These are phyloP conservation scores for Ogataea neopini DNA, from an alignment of 805 yeast species.

Conservation along the genomic window DNA sequence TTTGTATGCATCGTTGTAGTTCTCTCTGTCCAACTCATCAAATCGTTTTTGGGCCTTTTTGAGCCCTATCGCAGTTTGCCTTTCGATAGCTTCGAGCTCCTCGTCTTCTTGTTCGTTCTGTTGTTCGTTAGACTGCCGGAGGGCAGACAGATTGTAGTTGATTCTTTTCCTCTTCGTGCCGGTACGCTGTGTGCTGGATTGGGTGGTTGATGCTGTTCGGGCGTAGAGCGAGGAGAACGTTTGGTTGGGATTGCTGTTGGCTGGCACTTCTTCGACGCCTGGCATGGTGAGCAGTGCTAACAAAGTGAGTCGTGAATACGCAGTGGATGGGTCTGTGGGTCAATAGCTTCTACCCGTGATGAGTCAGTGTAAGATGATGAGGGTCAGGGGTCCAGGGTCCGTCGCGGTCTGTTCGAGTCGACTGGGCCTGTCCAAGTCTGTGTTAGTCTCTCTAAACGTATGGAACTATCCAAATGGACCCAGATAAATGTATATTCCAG, in stretches of 20 bases:
- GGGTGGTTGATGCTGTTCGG: slow-evolving; percentile 13
- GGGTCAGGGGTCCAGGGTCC: too few species aligned
- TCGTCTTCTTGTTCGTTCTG: slow-evolving; percentile 23
- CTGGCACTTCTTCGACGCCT: slow-evolving; percentile 33
- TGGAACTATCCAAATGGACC: too few species aligned
- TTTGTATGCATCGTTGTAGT: slow-evolving; percentile 39
- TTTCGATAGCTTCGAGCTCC: slow-evolving; percentile 30
- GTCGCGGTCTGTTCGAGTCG: too few species aligned
- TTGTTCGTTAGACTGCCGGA: slow-evolving; percentile 32
- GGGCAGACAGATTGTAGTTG: slow-evolving; percentile 35
- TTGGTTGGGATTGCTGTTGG: slow-evolving; percentile 25
- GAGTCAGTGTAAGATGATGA: too few species aligned
- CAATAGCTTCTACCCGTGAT: too few species aligned
- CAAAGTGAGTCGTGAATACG: too few species aligned
- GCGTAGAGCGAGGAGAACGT: slow-evolving; percentile 32
- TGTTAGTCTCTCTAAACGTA: too few species aligned
- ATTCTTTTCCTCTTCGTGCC: slow-evolving; percentile 32
- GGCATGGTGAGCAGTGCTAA: too few species aligned
- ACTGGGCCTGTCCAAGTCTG: too few species aligned
- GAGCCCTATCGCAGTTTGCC: slow-evolving; percentile 32
- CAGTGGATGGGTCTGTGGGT: too few species aligned
- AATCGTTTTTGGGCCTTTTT: slow-evolving; percentile 41
- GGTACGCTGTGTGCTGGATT: slow-evolving; percentile 5
- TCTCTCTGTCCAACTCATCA: slow-evolving; percentile 44
- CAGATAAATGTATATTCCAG: too few species aligned